These are phyloP conservation scores for Xylaria sp. DNA, from an alignment of 2,329 filamentous ascomycete genomes.

Conservation along the genomic window DNA sequence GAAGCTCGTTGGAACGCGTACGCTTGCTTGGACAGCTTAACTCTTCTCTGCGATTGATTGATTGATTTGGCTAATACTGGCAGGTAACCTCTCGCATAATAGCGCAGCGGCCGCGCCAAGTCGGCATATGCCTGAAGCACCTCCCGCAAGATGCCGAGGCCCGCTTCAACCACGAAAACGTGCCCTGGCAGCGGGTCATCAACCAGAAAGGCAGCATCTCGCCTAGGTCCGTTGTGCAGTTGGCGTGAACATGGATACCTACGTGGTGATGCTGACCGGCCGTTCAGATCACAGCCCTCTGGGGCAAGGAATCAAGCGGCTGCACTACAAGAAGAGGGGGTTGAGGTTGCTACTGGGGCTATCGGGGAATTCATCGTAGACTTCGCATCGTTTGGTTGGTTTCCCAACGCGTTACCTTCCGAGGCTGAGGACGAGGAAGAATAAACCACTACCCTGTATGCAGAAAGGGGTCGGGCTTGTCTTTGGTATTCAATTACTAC, in stretches of 20 bases:
- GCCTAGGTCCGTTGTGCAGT: slow-evolving; percentile 61
- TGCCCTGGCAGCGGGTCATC: slow-evolving; percentile 94
- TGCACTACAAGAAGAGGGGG: slow-evolving; percentile 54
- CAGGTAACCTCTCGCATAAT: background rate
- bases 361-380: slow-evolving; percentile 57
- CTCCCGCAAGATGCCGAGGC: slow-evolving; percentile 60
- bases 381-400: slow-evolving; percentile 58
- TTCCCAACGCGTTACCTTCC: slow-evolving; percentile 54
- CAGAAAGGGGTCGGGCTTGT: background rate
- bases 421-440: slow-evolving; percentile 39
- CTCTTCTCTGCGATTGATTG: background rate
- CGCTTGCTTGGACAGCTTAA: too few relatives aligned
- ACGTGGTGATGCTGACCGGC: slow-evolving; percentile 5
- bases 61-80: too few relatives aligned
- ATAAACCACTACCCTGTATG: background rate
- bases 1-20: slow-evolving; percentile 71
- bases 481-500: background rate
- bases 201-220: slow-evolving; percentile 87
- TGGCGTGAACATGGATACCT: background rate
- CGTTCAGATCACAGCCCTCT: slow-evolving; percentile 50
- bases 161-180: slow-evolving; percentile 73
- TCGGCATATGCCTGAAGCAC: slow-evolving; percentile 88
- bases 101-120: slow-evolving; percentile 79
- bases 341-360: slow-evolving; percentile 51
- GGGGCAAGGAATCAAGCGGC: slow-evolving; percentile 54